Evolutionary conservation across 345 rosid species (phyloP).

Genomic region (Brassica carinata): DNA sequence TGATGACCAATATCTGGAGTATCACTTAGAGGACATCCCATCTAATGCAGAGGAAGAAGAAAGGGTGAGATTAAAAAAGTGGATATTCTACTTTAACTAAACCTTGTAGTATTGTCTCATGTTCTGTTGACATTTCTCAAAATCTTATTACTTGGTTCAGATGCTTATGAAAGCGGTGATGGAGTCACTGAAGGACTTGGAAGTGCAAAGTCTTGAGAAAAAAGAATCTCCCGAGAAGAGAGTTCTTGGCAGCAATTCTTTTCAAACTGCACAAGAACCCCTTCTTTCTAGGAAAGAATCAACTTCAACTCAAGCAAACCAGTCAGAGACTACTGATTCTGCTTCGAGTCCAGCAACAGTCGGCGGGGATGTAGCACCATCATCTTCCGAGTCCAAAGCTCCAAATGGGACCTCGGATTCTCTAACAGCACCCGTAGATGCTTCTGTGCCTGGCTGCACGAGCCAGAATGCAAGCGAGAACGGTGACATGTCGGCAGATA

Average conservation of each 20-base stretch:
- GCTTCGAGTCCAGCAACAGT: conserved; percentile 34
- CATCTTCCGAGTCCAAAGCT: conserved; percentile 23
- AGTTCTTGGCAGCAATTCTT: conserved; percentile 26
- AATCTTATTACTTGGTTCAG: conserved; percentile 42
- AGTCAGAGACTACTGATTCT: conserved; percentile 41
- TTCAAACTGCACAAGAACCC: conserved; percentile 27
- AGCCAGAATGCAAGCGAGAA: conserved; percentile 46
- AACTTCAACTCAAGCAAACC: conserved; percentile 36
- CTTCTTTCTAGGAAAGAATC: conserved; percentile 49
- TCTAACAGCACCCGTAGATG: conserved; percentile 20
- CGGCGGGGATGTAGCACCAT: conserved; percentile 18
- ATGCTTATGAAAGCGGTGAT: conserved; percentile 90
- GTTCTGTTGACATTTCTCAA: not conserved
- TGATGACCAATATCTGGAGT: conserved; percentile 72
- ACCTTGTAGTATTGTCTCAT: not conserved
- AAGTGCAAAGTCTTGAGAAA: conserved; percentile 43
- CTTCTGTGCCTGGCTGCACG: conserved; percentile 39
- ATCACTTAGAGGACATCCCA: conserved; percentile 77
- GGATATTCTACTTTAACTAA: not conserved
- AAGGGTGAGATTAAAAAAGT: conserved; percentile 47
- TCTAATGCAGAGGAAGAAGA: conserved; percentile 81
- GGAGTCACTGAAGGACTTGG: conserved; percentile 68
- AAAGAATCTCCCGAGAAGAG: conserved; percentile 42
- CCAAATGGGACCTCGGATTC: conserved; percentile 26
- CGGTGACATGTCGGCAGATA: conserved; percentile 60